Conservation (phyloP, 139 green algal species). For the Axilococcus clingmanii region DNA sequence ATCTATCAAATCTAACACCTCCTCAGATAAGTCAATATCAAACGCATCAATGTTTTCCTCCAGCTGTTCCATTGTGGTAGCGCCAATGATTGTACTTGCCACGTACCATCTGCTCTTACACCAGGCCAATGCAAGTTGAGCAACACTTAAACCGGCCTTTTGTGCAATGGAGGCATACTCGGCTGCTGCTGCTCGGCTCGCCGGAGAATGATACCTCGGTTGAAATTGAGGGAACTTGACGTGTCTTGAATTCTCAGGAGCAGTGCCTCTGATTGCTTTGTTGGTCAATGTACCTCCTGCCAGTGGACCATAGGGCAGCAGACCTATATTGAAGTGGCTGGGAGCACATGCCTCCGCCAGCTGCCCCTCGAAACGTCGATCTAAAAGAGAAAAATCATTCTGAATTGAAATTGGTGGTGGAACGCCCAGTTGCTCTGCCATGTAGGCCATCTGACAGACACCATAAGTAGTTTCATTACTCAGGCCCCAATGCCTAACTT, state of each 20-base stretch:
- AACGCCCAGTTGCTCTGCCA: background rate
- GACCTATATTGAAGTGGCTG: conserved; percentile 51
- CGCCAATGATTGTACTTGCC: conserved; percentile 80
- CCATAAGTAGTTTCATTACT: conserved; percentile 88
- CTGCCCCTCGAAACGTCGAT: conserved; percentile 78
- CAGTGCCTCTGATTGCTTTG: conserved; percentile 43
- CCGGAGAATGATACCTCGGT: conserved; percentile 33
- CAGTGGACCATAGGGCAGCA: conserved; percentile 74
- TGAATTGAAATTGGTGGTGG: conserved; percentile 33
- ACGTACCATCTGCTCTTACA: conserved; percentile 57
- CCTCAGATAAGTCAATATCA: conserved; percentile 38
- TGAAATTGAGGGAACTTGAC: conserved; percentile 27
- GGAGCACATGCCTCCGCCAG: conserved; percentile 58
- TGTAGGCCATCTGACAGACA: conserved; percentile 35
- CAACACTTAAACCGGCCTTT: conserved; percentile 58
- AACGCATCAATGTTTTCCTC: conserved; percentile 75
- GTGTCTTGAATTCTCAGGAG: conserved; percentile 11
- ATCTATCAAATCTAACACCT: conserved; percentile 43
- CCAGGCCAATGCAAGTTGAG: conserved; percentile 74
- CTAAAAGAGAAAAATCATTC: conserved; percentile 56
- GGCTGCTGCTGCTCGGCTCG: conserved; percentile 35
- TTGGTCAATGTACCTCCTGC: conserved; percentile 48
- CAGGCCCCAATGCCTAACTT: conserved; percentile 61
- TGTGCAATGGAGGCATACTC: conserved; percentile 57
- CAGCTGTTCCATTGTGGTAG: conserved; percentile 76